These are phyloP conservation scores for Scedosporium dehoogii DNA, from an alignment of 2,329 filamentous ascomycete genomes.

Conservation along the genomic window DNA sequence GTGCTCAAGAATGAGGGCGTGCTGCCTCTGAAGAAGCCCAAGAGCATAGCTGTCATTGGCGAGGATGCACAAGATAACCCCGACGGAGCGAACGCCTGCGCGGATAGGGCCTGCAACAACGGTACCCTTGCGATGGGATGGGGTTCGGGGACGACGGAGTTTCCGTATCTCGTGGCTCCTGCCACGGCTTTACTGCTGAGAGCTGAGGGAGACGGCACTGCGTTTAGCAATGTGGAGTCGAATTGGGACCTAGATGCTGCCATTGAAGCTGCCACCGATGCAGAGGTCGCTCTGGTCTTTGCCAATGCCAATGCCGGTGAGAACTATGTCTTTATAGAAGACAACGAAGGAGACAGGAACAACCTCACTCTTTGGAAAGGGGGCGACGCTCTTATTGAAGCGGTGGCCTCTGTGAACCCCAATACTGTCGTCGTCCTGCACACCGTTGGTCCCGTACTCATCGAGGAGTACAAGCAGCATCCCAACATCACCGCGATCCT, in stretches of 20 bases:
- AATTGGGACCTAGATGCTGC: conserved; percentile 40
- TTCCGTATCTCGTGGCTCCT: conserved; percentile 56
- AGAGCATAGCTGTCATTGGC: conserved; percentile 51
- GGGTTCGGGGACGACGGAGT: conserved; percentile 50
- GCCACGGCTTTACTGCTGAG: conserved; percentile 53
- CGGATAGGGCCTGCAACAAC: conserved; percentile 48
- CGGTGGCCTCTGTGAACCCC: conserved; percentile 46
- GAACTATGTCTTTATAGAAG: conserved; percentile 56
- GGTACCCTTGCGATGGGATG: conserved; percentile 60
- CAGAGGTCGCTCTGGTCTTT: conserved; percentile 53
- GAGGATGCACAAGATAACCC: conserved; percentile 35
- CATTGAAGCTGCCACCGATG: conserved; percentile 42
- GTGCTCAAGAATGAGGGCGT: conserved; percentile 55
- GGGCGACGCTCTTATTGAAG: conserved; percentile 45
- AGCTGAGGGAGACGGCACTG: conserved; percentile 40
- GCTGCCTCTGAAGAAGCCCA: conserved; percentile 45
- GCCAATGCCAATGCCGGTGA: conserved; percentile 63
- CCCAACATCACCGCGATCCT: conserved; percentile 62
- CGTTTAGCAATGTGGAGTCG: conserved; percentile 24
- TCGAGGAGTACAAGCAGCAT: conserved; percentile 53
- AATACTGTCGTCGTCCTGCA: conserved; percentile 59
- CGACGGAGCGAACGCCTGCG: conserved; percentile 49
- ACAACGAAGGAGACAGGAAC: conserved; percentile 55
- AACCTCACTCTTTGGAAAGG: conserved; percentile 55
- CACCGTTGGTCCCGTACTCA: conserved; percentile 49